Evolutionary conservation across 1,139 yeast species (phyloP).

Genomic region (Yamadazyma atmosphaerica): DNA sequence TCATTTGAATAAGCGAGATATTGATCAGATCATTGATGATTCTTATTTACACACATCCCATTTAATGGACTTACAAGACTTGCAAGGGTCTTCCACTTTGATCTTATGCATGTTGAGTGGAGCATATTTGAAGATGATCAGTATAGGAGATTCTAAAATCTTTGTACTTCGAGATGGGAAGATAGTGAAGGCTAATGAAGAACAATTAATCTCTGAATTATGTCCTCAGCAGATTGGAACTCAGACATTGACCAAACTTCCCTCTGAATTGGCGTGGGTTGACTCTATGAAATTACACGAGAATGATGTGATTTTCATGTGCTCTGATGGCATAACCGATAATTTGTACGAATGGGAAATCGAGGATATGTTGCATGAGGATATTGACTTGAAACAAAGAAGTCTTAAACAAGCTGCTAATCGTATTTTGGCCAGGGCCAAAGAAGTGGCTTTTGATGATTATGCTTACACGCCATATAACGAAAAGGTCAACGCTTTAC

Average conservation of each 20-base stretch:
- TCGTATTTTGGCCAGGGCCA: conserved; percentile 42
- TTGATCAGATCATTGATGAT: conserved; percentile 50
- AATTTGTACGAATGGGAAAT: conserved; percentile 53
- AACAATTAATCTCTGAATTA: conserved; percentile 46
- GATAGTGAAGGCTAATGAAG: conserved; percentile 46
- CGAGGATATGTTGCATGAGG: conserved; percentile 34
- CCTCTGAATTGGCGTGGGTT: conserved; percentile 54
- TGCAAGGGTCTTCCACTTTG: conserved; percentile 56
- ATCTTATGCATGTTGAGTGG: conserved; percentile 53
- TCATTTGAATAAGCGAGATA: conserved; percentile 42
- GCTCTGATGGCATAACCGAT: conserved; percentile 59
- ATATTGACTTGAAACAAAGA: conserved; percentile 25
- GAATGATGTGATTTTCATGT: conserved; percentile 45
- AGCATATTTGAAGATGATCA: conserved; percentile 46
- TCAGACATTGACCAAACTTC: conserved; percentile 43
- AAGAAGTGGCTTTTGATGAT: conserved; percentile 54
- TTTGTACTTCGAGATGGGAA: conserved; percentile 51
- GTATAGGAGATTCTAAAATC: conserved; percentile 57
- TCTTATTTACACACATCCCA: conserved; percentile 53
- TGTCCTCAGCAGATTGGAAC: conserved; percentile 63
- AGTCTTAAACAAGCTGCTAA: conserved; percentile 41
- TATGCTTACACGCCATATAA: conserved; percentile 57
- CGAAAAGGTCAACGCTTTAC: conserved; percentile 49
- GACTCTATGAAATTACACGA: conserved; percentile 39
- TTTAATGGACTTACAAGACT: conserved; percentile 51